Percentiles rank a stretch among this genome's conserved stretches.
These are phyloP conservation scores for Tolypocladium sp. DNA, from an alignment of 2,329 filamentous ascomycete genomes.

Conservation along the genomic window DNA sequence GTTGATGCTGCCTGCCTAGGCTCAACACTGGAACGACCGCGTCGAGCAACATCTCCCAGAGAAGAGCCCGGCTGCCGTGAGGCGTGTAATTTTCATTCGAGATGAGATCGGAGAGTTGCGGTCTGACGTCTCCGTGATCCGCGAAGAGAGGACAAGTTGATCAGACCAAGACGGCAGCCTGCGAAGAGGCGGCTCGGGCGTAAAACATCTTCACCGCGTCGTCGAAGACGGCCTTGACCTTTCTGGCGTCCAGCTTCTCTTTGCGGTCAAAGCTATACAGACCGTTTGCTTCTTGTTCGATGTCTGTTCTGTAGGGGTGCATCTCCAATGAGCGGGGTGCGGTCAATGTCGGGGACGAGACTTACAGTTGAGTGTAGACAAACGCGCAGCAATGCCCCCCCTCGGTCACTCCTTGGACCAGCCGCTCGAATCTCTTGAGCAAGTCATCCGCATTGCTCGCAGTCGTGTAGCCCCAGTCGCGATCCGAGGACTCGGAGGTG, in stretches of 20 bases:
- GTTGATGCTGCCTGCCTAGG: no score
- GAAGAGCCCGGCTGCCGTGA: no score
- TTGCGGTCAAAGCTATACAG: conserved; percentile 53
- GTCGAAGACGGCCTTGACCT: conserved; percentile 50
- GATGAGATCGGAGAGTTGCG: no score
- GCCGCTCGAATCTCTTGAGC: conserved; percentile 45
- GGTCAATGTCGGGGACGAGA: no score
- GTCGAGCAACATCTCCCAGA: no score
- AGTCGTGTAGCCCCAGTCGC: conserved; percentile 62
- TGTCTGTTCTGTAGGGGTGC: conserved; percentile 47
- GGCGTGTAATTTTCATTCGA: no score
- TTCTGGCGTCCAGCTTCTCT: conserved; percentile 48
- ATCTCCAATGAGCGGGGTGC: no score
- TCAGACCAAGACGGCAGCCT: no score
- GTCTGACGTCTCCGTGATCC: no score
- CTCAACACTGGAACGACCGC: no score
- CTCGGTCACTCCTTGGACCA: conserved; percentile 48
- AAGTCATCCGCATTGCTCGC: conserved; percentile 51
- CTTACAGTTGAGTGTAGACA: conserved; percentile 58
- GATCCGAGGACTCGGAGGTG: conserved; percentile 26
- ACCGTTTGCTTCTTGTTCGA: conserved; percentile 62
- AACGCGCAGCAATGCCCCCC: conserved; percentile 51
- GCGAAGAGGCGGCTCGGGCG: conserved; percentile 10
- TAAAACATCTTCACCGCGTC: conserved; percentile 39
- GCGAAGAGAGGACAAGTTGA: no score